Evolutionary conservation across 768 basidiomycete species (phyloP), one percentile per base, ranked within the genome.

Genomic region (Suillus bovinus): DNA sequence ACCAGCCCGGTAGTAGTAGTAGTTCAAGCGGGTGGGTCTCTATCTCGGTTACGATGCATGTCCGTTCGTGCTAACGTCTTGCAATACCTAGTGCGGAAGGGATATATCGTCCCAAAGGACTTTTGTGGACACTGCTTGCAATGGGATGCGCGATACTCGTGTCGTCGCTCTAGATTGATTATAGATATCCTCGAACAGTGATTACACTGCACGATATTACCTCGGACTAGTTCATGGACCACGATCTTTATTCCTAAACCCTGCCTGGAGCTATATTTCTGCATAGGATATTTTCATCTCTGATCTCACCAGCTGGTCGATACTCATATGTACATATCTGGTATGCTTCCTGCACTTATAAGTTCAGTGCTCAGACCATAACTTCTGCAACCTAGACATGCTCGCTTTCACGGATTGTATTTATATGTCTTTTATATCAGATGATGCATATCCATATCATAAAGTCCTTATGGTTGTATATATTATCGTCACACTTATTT

Each of bases 1-100:
- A 61, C 31, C 60, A 60, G 41, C 82, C 83, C 3, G 49, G 64
- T 33, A 29, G 66, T 5, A 44, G 66, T 7, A 44, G 41, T 50
- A 56, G 27, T 31, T 3, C 67, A 1, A 72, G 54, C 62, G 68
- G 68, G 74, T 75, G 39, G 6, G 73, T 69, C 22, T 5, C 24
- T 1, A 34, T 50, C 58, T 47, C 49, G 22, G 7, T 33, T n/a
- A 13, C 13, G 41, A 41, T 24, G n/a, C 11, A 0, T 27, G 16
- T 63, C 67, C 58, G 64, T 55, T 16, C 24, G 6, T 36, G 7
- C 38, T 58, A 27, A 33, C 36, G 39, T 22, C 42, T n/a, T 42
- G 57, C 20, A 13, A 60, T 31, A 20, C 20, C 31, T 34, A 71
- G 71, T 33, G 71, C 69, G 22, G 44, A 20, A 36, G 61, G 42